Percentiles rank a stretch among this genome's conserved stretches.
Conservation (phyloP, 1,284 basidiomycete genomes). For the Cutaneotrichosporon mucoides region DNA sequence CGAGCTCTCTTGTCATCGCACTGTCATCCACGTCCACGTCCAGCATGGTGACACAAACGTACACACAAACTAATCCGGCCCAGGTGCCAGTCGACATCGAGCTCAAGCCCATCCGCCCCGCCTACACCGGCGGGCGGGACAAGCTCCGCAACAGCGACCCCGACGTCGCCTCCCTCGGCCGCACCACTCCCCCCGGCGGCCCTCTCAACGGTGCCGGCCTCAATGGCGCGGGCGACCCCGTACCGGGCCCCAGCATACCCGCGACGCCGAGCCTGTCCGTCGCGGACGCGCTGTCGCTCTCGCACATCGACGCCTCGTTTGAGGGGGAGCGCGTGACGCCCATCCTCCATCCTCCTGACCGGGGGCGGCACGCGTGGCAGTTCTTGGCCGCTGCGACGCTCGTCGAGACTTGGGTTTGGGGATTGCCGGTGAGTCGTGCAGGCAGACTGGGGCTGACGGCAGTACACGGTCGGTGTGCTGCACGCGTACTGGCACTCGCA, state of each 20-base stretch:
- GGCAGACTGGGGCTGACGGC: neutral
- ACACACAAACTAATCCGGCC: neutral
- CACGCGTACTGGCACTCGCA: slow-evolving; percentile 43
- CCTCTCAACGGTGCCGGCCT: neutral
- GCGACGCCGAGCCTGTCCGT: neutral
- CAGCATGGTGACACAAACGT: neutral
- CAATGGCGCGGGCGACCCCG: neutral
- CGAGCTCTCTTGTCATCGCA: too few species aligned
- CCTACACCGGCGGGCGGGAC: neutral
- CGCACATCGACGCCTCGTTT: neutral
- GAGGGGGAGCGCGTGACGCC: slow-evolving; percentile 8
- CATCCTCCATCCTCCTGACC: slow-evolving; percentile 39
- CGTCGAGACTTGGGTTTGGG: slow-evolving; percentile 44
- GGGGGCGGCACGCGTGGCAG: slow-evolving; percentile 40
- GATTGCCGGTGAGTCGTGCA: slow-evolving; percentile 25
- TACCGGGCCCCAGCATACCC: neutral
- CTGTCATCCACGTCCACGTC: too few species aligned
- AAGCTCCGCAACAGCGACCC: neutral
- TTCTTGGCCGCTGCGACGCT: slow-evolving; percentile 43
- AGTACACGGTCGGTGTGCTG: slow-evolving; percentile 43
- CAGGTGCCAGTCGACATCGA: neutral
- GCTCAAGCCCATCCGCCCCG: neutral
- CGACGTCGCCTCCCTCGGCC: neutral
- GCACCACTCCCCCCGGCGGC: too few species aligned
- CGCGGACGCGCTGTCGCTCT: neutral